Evolutionary conservation across 371 early-diverging fungal species (phyloP), one percentile per base, ranked within the genome.

Genomic region (Syncephalastrum monosporum): DNA sequence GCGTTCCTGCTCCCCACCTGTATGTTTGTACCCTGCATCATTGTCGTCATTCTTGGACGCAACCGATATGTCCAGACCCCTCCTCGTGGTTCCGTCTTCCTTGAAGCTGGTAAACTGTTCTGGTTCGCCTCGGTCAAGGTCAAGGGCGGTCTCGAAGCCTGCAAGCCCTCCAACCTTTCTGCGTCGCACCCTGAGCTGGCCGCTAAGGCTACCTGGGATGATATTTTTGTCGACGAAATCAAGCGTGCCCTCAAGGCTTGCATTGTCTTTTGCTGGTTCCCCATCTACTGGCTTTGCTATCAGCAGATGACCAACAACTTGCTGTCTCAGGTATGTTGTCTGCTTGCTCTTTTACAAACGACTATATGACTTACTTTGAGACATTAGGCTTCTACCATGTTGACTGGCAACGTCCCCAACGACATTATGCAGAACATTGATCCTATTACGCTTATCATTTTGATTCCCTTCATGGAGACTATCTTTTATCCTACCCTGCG

Each of bases 201-300:
- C 27, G 49, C 62, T 15, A 63, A 57, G 1, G 69, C 63, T 24
- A 73, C 72, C 27, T 91, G 91, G 91, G 82, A 86, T 54, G 85
- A 88, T 70, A 68, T 75, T 53, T 91, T 89, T 63, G 86, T 91
- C n/a, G 77, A 84, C 23, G 90, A 89, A 67, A 71, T 91, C 61
- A 76, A 75, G 61, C 72, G 75, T 47, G 74, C 86, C 5, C 68
- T 89, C 45, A 72, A 75, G 25, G 87, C 91, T 42, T 89, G 87
- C 76, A 75, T 81, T 58, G 84, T 90, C 16, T 89, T 92, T 66
- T 61, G 78, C 50, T 84, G 84, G 75, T 89, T 72, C 61, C 89
- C 90, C 16, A 64, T 92, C 51, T 92, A 84, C 79, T 92, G 92
- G 92, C 81, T 87, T 21, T 79, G 85, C 60, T 90, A 90, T 71